Conservation (phyloP, 139 green algal species). For the Nannochloris sp. region DNA sequence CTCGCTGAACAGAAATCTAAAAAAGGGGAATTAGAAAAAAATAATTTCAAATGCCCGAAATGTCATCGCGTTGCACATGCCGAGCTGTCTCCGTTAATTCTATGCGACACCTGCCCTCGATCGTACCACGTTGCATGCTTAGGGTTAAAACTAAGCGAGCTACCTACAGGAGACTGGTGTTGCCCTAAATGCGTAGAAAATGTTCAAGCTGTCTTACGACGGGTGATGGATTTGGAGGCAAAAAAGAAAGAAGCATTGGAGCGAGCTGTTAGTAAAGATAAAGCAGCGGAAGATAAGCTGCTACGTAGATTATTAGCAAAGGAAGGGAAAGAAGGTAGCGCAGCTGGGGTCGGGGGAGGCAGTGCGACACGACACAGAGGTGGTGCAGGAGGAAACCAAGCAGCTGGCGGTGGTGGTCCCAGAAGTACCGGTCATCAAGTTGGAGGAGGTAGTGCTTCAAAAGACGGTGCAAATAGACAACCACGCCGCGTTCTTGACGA, state of each 20-base stretch:
- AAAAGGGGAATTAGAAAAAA: slow-evolving; percentile 15
- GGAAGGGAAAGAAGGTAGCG: slow-evolving; percentile 15
- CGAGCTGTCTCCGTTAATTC: slow-evolving; percentile 28
- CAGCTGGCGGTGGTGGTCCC: neutral
- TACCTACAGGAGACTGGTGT: slow-evolving; percentile 39
- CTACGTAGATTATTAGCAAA: slow-evolving; percentile 18
- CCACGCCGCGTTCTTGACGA: slow-evolving; percentile 8
- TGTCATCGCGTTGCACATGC: slow-evolving; percentile 41
- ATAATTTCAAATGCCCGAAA: slow-evolving; percentile 50
- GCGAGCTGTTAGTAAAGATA: slow-evolving; percentile 8
- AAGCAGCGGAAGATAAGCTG: slow-evolving; percentile 40
- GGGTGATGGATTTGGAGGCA: slow-evolving; percentile 29
- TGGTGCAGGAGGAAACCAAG: slow-evolving; percentile 1
- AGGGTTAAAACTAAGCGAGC: slow-evolving; percentile 17
- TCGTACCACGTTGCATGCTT: slow-evolving; percentile 45
- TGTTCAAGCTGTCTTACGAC: slow-evolving; percentile 16
- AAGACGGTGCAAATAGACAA: neutral
- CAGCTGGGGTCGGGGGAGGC: no score
- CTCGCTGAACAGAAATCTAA: neutral
- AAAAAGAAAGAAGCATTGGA: slow-evolving; percentile 13
- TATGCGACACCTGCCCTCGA: slow-evolving; percentile 48
- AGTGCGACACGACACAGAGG: slow-evolving; percentile 1
- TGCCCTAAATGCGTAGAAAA: slow-evolving; percentile 40
- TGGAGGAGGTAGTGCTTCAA: neutral
- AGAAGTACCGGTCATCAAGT: neutral